Percentiles rank a stretch among this genome's conserved stretches.
Conservation (phyloP, 179 eudicot species). For the Silene noctiflora region DNA sequence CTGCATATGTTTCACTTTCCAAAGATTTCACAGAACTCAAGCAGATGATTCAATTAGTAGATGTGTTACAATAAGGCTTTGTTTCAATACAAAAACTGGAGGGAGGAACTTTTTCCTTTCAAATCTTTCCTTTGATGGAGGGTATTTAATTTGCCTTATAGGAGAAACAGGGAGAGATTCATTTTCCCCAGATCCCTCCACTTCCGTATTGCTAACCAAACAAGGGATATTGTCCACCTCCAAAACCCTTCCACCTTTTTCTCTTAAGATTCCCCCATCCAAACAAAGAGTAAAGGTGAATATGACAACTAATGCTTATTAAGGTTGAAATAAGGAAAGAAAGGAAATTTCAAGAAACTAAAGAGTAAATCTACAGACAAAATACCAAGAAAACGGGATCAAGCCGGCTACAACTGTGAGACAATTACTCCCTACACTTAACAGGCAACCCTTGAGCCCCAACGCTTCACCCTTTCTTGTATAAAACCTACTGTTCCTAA, state of each 20-base stretch:
- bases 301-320: not conserved
- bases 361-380: not conserved
- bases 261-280: too few species aligned
- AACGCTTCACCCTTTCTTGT: not conserved
- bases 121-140: too few species aligned
- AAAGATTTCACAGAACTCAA: not conserved
- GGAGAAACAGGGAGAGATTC: too few species aligned
- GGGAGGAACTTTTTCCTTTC: too few species aligned
- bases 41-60: not conserved
- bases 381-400: not conserved
- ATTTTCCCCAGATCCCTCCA: too few species aligned
- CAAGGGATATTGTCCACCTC: too few species aligned
- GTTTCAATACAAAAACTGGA: too few species aligned
- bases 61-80: not conserved
- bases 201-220: too few species aligned
- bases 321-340: not conserved
- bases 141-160: too few species aligned
- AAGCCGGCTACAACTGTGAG: not conserved
- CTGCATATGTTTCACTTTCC: not conserved
- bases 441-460: not conserved
- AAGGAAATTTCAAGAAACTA: not conserved
- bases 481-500: not conserved
- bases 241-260: too few species aligned
- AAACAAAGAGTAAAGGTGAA: too few species aligned
- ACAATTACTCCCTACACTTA: not conserved